phyloP scores from a whole-genome alignment of 345 rosid genomes.

The Salix purpurea region DNA sequence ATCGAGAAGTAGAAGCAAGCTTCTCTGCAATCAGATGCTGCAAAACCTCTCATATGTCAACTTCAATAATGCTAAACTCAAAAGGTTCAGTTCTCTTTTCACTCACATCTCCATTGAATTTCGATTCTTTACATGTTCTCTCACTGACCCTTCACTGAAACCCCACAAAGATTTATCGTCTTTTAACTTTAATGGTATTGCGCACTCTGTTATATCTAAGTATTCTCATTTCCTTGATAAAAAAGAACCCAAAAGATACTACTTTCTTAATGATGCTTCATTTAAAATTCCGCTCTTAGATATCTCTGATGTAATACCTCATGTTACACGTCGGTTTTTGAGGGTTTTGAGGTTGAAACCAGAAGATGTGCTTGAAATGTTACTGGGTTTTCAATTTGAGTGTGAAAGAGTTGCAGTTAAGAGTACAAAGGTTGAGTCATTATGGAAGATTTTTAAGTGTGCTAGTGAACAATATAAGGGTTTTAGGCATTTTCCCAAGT shows the following conservation, averaged over 20 bases:
- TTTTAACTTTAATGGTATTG: conserved; percentile 22
- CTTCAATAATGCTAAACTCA: conserved; percentile 22
- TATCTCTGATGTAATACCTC: conserved; percentile 55
- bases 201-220: conserved; percentile 29
- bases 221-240: conserved; percentile 16
- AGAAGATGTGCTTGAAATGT: conserved; percentile 54
- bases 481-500: conserved; percentile 52
- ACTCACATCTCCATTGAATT: conserved; percentile 16
- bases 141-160: conserved; percentile 11
- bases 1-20: not conserved
- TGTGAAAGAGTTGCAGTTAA: conserved; percentile 30
- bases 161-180: conserved; percentile 32
- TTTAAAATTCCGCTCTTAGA: conserved; percentile 49
- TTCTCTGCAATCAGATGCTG: conserved; percentile 27
- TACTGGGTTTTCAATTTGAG: conserved; percentile 45
- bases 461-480: conserved; percentile 35
- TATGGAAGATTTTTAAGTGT: conserved; percentile 64
- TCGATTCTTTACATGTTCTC: conserved; percentile 9
- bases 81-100: conserved; percentile 25
- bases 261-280: conserved; percentile 27
- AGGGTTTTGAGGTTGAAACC: conserved; percentile 44
- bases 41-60: conserved; percentile 29
- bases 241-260: conserved; percentile 13
- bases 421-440: conserved; percentile 47
- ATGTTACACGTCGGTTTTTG: conserved; percentile 47